phyloP scores from a whole-genome alignment of 164 flowering plant genomes.

The Dillenia suffruticosa region DNA sequence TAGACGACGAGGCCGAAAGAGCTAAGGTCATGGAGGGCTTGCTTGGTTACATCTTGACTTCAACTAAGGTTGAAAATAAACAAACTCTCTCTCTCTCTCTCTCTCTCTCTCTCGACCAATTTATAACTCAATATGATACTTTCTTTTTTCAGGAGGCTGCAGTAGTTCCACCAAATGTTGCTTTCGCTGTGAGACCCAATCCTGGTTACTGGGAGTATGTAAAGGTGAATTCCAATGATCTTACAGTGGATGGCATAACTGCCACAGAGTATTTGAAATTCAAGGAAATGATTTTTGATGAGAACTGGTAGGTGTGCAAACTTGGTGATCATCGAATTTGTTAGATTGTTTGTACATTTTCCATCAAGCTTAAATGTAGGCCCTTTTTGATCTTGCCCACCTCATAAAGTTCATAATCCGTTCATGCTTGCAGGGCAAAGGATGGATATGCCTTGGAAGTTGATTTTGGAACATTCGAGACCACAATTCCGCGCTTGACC shows the following conservation, averaged over 20 bases:
- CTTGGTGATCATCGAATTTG: too few relatives aligned
- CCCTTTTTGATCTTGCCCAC: too few relatives aligned
- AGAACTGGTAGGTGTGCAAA: constrained; percentile 48
- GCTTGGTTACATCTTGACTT: constrained; percentile 68
- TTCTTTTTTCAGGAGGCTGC: constrained; percentile 72
- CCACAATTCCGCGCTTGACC: constrained; percentile 43
- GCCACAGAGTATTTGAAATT: constrained; percentile 68
- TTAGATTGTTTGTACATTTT: too few relatives aligned
- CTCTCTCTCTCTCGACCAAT: not conserved
- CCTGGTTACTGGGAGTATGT: constrained; percentile 94
- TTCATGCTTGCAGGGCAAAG: constrained; percentile 60
- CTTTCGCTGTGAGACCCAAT: constrained; percentile 77
- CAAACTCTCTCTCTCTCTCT: not conserved
- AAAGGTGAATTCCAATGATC: constrained; percentile 66
- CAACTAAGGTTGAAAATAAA: constrained; percentile 53
- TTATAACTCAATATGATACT: not conserved
- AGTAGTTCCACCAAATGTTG: constrained; percentile 79
- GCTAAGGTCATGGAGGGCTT: constrained; percentile 58
- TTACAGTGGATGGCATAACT: constrained; percentile 53
- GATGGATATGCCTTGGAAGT: constrained; percentile 86
- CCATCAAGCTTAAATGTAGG: too few relatives aligned
- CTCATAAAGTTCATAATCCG: not conserved
- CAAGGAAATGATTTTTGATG: constrained; percentile 72
- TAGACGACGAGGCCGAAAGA: constrained; percentile 67
- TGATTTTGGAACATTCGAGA: constrained; percentile 79